A percentile compares a stretch with the other conserved stretches of the same genome.
These are phyloP conservation scores for Actinomortierella ambigua DNA, from an alignment of 371 early-diverging fungal species.

Conservation along the genomic window DNA sequence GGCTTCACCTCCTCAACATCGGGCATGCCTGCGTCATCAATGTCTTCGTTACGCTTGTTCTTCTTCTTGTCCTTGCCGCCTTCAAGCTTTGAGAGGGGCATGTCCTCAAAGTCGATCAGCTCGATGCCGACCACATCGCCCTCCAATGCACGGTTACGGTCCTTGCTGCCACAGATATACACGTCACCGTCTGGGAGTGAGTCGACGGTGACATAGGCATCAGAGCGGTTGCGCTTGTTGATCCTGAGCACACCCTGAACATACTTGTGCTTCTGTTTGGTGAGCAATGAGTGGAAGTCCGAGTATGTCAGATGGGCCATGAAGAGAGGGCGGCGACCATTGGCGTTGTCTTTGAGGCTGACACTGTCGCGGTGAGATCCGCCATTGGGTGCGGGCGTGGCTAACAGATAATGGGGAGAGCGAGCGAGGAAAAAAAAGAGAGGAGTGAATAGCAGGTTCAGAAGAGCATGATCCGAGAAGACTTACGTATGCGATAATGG, in stretches of 20 bases:
- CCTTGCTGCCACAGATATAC: slow-evolving; percentile 76
- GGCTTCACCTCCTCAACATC: slow-evolving; percentile 61
- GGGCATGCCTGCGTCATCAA: slow-evolving; percentile 33
- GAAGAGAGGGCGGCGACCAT: slow-evolving; percentile 61
- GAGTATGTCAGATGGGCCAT: slow-evolving; percentile 65
- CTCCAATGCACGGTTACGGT: slow-evolving; percentile 88
- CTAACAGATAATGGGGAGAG: slow-evolving; percentile 2
- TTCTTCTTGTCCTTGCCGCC: slow-evolving; percentile 50
- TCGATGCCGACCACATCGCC: slow-evolving; percentile 88
- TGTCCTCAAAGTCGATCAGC: slow-evolving; percentile 73
- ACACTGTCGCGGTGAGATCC: slow-evolving; percentile 40
- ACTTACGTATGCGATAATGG: too few species aligned
- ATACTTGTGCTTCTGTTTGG: slow-evolving; percentile 46
- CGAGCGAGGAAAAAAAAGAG: slow-evolving; percentile 10
- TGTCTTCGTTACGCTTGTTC: slow-evolving; percentile 27
- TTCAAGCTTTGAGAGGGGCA: slow-evolving; percentile 59
- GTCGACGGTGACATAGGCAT: slow-evolving; percentile 85
- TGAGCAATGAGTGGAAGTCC: slow-evolving; percentile 55
- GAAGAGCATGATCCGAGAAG: too few species aligned
- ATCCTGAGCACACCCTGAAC: slow-evolving; percentile 80
- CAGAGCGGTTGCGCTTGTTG: slow-evolving; percentile 81
- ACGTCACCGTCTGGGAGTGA: slow-evolving; percentile 67
- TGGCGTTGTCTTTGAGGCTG: slow-evolving; percentile 55
- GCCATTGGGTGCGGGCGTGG: slow-evolving; percentile 18
- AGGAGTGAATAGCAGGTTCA: not conserved